These are phyloP conservation scores for Ettlia oleoabundans DNA, from an alignment of 139 green algal species.

Conservation along the genomic window DNA sequence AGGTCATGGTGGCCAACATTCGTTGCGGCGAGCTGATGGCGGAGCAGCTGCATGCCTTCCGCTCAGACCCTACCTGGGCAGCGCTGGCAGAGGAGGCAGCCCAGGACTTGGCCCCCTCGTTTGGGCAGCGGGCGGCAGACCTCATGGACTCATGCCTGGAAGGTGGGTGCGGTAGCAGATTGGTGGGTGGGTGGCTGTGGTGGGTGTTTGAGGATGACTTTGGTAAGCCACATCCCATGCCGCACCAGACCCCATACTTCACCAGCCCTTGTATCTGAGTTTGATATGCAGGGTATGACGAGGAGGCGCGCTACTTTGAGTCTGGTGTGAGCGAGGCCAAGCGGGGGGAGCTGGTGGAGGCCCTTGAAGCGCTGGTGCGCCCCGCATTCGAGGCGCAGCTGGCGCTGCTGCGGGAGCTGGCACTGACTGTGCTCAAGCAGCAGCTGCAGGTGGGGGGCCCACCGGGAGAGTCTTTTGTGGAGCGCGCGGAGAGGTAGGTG, in stretches of 20 bases:
- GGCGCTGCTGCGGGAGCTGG: slow-evolving; percentile 45
- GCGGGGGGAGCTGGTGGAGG: slow-evolving; percentile 65
- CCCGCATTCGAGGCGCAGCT: slow-evolving; percentile 65
- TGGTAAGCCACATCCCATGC: too few species aligned
- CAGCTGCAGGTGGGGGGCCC: slow-evolving; percentile 30
- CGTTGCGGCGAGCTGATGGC: slow-evolving; percentile 88
- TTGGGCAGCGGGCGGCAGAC: slow-evolving; percentile 54
- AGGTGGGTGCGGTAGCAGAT: slow-evolving; percentile 19
- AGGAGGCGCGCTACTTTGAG: slow-evolving; percentile 92
- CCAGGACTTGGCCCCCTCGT: slow-evolving; percentile 62
- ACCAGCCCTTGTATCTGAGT: too few species aligned
- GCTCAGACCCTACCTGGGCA: slow-evolving; percentile 65
- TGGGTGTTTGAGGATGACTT: not conserved
- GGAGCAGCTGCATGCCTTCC: slow-evolving; percentile 73
- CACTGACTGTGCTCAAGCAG: slow-evolving; percentile 52
- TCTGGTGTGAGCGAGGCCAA: slow-evolving; percentile 66
- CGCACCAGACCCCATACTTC: too few species aligned
- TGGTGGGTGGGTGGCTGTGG: not conserved
- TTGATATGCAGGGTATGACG: slow-evolving; percentile 85
- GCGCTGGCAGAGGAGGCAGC: slow-evolving; percentile 51
- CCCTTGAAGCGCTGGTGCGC: slow-evolving; percentile 56
- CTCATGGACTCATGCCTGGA: slow-evolving; percentile 77
- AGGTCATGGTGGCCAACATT: slow-evolving; percentile 98
- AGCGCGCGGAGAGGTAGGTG: slow-evolving; percentile 17
- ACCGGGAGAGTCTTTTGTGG: slow-evolving; percentile 29